phyloP scores from a whole-genome alignment of 225 moss, liverwort and hornwort genomes.

The Pseudisothecium myosuroides region DNA sequence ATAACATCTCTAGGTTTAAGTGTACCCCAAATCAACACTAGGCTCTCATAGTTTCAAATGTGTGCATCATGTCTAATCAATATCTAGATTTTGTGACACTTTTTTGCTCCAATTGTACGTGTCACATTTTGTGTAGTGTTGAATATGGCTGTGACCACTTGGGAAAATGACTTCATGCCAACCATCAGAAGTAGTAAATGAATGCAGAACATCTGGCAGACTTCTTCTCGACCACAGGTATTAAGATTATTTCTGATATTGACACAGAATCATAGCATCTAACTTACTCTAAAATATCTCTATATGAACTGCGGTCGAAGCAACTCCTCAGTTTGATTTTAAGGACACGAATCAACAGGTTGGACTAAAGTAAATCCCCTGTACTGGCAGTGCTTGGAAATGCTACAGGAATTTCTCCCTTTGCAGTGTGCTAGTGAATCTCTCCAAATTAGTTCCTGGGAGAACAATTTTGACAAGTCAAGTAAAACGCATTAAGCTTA shows the following conservation, averaged over 20 bases:
- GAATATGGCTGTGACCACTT: background rate
- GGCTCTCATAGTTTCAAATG: background rate
- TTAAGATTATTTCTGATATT: background rate
- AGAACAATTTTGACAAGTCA: background rate
- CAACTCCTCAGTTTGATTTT: background rate
- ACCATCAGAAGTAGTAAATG: background rate
- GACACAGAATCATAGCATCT: background rate
- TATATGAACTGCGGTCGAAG: background rate
- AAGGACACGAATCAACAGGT: background rate
- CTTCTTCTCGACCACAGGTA: background rate
- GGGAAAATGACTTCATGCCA: background rate
- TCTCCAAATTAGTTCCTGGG: background rate
- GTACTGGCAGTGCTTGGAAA: background rate
- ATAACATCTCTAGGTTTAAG: background rate
- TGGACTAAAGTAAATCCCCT: background rate
- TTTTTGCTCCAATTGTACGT: background rate
- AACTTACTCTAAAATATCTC: background rate
- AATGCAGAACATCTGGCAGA: background rate
- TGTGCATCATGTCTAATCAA: background rate
- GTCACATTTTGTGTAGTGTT: background rate
- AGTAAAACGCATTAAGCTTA: background rate
- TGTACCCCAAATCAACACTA: background rate
- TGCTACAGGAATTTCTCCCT: background rate
- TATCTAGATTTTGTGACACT: background rate
- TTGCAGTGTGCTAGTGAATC: background rate